These are phyloP conservation scores for Trametes maxima DNA, from an alignment of 768 basidiomycete species.

Conservation along the genomic window DNA sequence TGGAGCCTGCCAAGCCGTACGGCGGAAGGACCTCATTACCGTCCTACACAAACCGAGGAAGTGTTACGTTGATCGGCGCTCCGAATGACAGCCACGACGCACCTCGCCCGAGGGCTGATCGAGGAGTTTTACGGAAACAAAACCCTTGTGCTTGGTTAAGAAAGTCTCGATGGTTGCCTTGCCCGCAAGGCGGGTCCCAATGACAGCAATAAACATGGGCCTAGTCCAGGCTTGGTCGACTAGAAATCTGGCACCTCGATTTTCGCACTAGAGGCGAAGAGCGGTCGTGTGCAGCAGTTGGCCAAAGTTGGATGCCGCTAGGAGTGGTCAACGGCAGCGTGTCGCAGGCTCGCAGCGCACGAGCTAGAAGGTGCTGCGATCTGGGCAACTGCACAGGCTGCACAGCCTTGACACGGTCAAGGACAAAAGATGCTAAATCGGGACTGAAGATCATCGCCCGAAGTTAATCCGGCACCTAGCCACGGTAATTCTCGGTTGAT, in stretches of 20 bases:
- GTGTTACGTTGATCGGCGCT: not conserved
- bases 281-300: too few species aligned
- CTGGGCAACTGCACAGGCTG: too few species aligned
- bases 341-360: too few species aligned
- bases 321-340: too few species aligned
- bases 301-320: too few species aligned
- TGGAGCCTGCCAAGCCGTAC: not conserved
- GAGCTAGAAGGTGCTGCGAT: too few species aligned
- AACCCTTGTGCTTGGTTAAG: conserved; percentile 58
- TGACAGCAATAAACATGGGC: conserved; percentile 35
- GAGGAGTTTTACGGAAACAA: conserved; percentile 44
- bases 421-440: too few species aligned
- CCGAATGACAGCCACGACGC: not conserved
- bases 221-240: not conserved
- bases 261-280: not conserved
- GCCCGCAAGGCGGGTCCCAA: conserved; percentile 36
- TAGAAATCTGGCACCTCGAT: not conserved
- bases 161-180: conserved; percentile 54
- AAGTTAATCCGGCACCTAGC: too few species aligned
- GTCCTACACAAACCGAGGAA: not conserved
- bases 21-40: not conserved
- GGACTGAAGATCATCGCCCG: too few species aligned
- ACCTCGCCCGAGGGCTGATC: not conserved
- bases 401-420: too few species aligned
- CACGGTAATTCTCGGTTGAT: too few species aligned